Percentiles rank a stretch among this genome's conserved stretches.
Evolutionary conservation across 441 rosid genomes (phyloP).

Genomic region (Erysimum pusillum): DNA sequence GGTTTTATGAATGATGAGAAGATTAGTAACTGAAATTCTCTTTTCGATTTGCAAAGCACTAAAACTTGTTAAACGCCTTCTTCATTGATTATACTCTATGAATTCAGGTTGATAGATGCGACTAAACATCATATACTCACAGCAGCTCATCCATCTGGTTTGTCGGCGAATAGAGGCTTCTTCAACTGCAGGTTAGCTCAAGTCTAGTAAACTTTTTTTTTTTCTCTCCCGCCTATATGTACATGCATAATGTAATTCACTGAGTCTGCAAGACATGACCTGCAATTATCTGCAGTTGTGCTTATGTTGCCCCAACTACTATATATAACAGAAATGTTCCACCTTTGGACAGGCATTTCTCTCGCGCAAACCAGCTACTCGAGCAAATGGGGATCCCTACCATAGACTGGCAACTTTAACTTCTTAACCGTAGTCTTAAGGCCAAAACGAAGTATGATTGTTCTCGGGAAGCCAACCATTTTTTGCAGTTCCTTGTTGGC

Average conservation of each 20-base stretch:
- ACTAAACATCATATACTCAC: constrained; percentile 87
- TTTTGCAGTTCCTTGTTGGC: constrained; percentile 29
- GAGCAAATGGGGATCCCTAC: constrained; percentile 67
- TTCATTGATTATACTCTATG: constrained; percentile 13
- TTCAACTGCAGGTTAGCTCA: constrained; percentile 90
- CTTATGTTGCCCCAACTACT: constrained; percentile 18
- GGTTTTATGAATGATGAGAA: constrained; percentile 20
- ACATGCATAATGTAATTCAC: constrained; percentile 20
- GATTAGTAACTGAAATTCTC: neutral
- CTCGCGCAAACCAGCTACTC: constrained; percentile 78
- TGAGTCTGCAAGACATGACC: constrained; percentile 21
- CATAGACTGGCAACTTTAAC: constrained; percentile 87
- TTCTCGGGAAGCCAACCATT: constrained; percentile 12
- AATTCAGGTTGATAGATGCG: constrained; percentile 82
- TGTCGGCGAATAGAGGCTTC: constrained; percentile 95
- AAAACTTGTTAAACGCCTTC: constrained; percentile 3
- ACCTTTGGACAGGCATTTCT: constrained; percentile 76
- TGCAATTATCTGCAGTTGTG: constrained; percentile 17
- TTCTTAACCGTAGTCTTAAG: constrained; percentile 15
- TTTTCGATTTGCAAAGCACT: neutral
- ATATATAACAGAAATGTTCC: constrained; percentile 1
- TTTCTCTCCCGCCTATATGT: neutral
- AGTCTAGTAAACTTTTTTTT: neutral
- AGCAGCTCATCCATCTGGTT: constrained; percentile 99
- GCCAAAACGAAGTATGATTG: constrained; percentile 13